Percentiles rank a stretch among this genome's conserved stretches.
Evolutionary conservation across 306 rosid species (phyloP).

Genomic region (Psophocarpus tetragonolobus): DNA sequence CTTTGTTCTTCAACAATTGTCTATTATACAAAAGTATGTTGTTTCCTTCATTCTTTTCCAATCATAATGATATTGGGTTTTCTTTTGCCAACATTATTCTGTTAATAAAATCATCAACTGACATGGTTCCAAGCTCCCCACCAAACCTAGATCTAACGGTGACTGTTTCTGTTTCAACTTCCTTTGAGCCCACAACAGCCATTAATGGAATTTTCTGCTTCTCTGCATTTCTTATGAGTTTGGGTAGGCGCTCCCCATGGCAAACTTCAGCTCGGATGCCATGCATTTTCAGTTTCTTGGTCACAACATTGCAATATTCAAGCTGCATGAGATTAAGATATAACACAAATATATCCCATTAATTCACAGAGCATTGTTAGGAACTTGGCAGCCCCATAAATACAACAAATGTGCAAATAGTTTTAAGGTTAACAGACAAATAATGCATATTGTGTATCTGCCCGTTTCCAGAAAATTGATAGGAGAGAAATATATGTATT

Average conservation of each 20-base stretch:
- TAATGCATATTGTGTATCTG: not conserved
- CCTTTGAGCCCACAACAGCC: constrained; percentile 96
- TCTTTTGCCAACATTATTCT: constrained; percentile 61
- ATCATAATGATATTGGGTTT: constrained; percentile 56
- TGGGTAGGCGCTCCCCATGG: constrained; percentile 90
- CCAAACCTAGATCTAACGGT: constrained; percentile 87
- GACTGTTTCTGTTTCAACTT: constrained; percentile 71
- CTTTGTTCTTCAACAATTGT: not conserved
- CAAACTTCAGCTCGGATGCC: constrained; percentile 80
- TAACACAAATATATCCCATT: constrained; percentile 27
- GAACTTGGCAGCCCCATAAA: constrained; percentile 12
- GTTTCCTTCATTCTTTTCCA: not conserved
- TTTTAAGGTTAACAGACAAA: not conserved
- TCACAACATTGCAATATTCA: constrained; percentile 71
- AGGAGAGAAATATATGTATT: not conserved
- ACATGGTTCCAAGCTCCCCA: constrained; percentile 83
- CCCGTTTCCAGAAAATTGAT: not conserved
- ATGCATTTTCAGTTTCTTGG: constrained; percentile 57
- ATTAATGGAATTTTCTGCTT: constrained; percentile 86
- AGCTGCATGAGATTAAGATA: constrained; percentile 55
- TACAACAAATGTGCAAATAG: not conserved
- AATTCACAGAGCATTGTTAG: not conserved
- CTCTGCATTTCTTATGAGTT: constrained; percentile 94
- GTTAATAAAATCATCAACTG: constrained; percentile 71
- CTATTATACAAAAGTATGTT: not conserved